A percentile compares a stretch with the other conserved stretches of the same genome.
phyloP scores from a whole-genome alignment of 176 grass and related monocot genomes.

The Ensete glaucum region DNA sequence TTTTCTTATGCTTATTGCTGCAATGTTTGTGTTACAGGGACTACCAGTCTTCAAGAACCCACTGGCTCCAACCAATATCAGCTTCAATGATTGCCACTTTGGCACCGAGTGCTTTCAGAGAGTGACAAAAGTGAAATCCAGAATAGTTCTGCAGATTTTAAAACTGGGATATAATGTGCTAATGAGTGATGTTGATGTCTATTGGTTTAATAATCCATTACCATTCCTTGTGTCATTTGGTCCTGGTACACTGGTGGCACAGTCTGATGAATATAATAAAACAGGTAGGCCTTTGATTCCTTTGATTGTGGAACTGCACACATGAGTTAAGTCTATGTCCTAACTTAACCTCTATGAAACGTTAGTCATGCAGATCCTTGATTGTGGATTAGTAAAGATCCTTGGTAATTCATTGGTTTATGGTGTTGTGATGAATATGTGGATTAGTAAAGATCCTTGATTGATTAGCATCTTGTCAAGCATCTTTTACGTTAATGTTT shows the following conservation, averaged over 20 bases:
- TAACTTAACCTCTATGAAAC: too few relatives aligned
- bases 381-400: background rate
- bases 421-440: too few relatives aligned
- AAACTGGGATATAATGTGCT: constrained; percentile 78
- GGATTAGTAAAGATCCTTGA: too few relatives aligned
- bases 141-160: constrained; percentile 69
- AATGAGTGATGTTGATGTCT: constrained; percentile 81
- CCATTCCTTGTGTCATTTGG: constrained; percentile 54
- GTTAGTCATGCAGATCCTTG: too few relatives aligned
- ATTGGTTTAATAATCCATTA: constrained; percentile 81
- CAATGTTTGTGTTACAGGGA: constrained; percentile 29
- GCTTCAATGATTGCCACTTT: constrained; percentile 73
- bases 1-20: background rate
- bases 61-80: constrained; percentile 51
- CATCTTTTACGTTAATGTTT: too few relatives aligned
- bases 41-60: constrained; percentile 71
- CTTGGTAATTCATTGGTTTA: background rate
- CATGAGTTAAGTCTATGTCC: too few relatives aligned
- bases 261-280: constrained; percentile 82
- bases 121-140: constrained; percentile 89
- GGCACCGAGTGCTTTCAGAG: constrained; percentile 78
- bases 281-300: constrained; percentile 29
- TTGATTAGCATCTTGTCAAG: too few relatives aligned
- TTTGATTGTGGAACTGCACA: background rate
- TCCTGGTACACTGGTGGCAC: constrained; percentile 46